Evolutionary conservation across 2,329 filamentous ascomycete genomes (phyloP).

Genomic region (Fonsecaea erecta): DNA sequence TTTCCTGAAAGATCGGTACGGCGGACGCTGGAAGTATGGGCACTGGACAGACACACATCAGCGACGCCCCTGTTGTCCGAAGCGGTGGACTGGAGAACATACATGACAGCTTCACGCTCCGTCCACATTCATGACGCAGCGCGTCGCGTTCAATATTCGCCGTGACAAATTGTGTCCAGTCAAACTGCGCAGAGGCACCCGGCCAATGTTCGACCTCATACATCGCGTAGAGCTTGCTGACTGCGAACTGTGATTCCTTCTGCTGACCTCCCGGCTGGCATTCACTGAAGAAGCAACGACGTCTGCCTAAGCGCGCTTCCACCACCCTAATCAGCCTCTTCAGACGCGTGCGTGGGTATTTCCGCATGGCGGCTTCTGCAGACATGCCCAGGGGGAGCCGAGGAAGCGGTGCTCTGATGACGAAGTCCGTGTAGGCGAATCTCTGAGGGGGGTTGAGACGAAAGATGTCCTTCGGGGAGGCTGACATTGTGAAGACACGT

Average conservation of each 20-base stretch:
- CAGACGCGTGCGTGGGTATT: slow-evolving; percentile 13
- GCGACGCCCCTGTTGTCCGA: neutral
- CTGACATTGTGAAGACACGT: slow-evolving; percentile 3
- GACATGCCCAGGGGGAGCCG: slow-evolving; percentile 6
- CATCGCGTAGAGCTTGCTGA: slow-evolving; percentile 26
- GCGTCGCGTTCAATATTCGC: slow-evolving; percentile 28
- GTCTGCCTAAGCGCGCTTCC: slow-evolving; percentile 18
- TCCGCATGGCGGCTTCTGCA: slow-evolving; percentile 1
- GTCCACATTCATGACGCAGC: neutral
- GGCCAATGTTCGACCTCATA: slow-evolving; percentile 33
- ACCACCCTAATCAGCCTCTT: slow-evolving; percentile 11
- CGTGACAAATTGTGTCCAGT: slow-evolving; percentile 29
- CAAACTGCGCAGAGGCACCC: slow-evolving; percentile 18
- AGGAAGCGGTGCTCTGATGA: slow-evolving; percentile 18
- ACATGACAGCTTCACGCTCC: slow-evolving; percentile 7
- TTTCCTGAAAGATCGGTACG: slow-evolving; percentile 15
- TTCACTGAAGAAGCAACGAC: slow-evolving; percentile 19
- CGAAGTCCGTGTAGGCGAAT: slow-evolving; percentile 24
- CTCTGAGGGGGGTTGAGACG: slow-evolving; percentile 19
- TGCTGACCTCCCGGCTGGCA: neutral
- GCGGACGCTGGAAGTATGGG: slow-evolving; percentile 19
- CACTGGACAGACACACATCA: slow-evolving; percentile 11
- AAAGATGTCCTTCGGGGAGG: slow-evolving; percentile 3
- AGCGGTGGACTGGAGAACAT: slow-evolving; percentile 2
- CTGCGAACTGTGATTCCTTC: slow-evolving; percentile 13